A percentile compares a stretch with the other conserved stretches of the same genome.
phyloP scores from a whole-genome alignment of 352 stramenopile genomes.

The Globisporangium rhizosaccharum region DNA sequence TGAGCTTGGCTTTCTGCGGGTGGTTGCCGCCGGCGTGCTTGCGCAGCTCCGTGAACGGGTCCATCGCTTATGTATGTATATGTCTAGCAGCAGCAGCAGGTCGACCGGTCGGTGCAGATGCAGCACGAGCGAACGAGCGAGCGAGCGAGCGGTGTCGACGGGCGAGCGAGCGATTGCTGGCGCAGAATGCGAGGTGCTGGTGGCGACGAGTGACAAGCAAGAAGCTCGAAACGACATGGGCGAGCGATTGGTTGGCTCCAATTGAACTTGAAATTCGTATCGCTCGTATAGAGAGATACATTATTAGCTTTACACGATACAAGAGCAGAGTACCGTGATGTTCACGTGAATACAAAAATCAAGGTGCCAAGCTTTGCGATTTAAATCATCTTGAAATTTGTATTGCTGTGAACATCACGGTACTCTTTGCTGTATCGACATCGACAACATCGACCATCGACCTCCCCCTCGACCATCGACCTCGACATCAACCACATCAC shows the following conservation, averaged over 20 bases:
- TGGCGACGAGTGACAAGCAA: conserved; percentile 5
- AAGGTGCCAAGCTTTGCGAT: no score
- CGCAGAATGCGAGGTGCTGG: conserved; percentile 6
- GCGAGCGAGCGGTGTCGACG: neutral
- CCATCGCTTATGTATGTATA: conserved; percentile 22
- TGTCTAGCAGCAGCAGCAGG: neutral
- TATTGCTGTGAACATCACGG: no score
- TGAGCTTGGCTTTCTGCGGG: conserved; percentile 81
- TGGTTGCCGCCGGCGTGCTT: conserved; percentile 71
- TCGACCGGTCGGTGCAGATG: neutral
- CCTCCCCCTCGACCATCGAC: no score
- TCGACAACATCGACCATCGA: no score
- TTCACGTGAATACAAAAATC: no score
- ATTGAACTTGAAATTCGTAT: no score
- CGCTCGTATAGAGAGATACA: no score
- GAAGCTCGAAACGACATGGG: conserved; percentile 9
- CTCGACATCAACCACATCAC: neutral
- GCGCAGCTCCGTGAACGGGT: conserved; percentile 76
- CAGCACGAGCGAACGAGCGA: no score
- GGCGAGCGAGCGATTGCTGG: conserved; percentile 3
- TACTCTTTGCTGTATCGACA: no score
- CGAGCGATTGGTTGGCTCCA: conserved; percentile 26
- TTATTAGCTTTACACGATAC: no score
- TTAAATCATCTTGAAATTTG: no score
- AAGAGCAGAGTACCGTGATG: no score